A percentile compares a stretch with the other conserved stretches of the same genome.
These are phyloP conservation scores for Raffaelea deltoideospora DNA, from an alignment of 2,329 filamentous ascomycete genomes.

Conservation along the genomic window DNA sequence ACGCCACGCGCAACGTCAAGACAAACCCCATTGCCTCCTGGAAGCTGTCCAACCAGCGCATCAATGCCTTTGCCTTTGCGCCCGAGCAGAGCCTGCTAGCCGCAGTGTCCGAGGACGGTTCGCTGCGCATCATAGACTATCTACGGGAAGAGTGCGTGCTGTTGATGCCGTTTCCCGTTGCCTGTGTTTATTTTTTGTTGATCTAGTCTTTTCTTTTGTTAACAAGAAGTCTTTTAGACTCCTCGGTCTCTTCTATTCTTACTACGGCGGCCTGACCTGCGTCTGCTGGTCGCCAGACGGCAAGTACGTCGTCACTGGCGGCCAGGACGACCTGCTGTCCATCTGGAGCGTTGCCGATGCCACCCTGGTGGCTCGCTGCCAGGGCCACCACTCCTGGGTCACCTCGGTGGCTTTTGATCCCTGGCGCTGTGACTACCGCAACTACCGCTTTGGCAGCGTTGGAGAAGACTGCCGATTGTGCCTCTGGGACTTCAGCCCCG, in stretches of 20 bases:
- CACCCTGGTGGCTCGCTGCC: slow-evolving; percentile 76
- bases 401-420: slow-evolving; percentile 88
- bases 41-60: slow-evolving; percentile 81
- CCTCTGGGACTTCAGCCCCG: slow-evolving; percentile 94
- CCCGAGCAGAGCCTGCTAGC: slow-evolving; percentile 79
- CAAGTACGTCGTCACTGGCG: slow-evolving; percentile 87
- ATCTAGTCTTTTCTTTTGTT: slow-evolving; percentile 56
- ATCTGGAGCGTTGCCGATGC: slow-evolving; percentile 86
- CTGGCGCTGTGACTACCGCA: slow-evolving; percentile 90
- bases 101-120: slow-evolving; percentile 82
- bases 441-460: slow-evolving; percentile 90
- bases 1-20: slow-evolving; percentile 88
- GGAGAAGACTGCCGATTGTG: slow-evolving; percentile 84
- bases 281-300: slow-evolving; percentile 97
- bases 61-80: slow-evolving; percentile 85
- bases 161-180: too few relatives aligned
- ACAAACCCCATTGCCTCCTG: slow-evolving; percentile 82
- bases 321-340: slow-evolving; percentile 88
- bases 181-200: neutral
- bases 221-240: slow-evolving; percentile 49
- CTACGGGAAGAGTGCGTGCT: slow-evolving; percentile 63
- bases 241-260: slow-evolving; percentile 75
- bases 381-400: slow-evolving; percentile 93
- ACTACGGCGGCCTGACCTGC: slow-evolving; percentile 85
- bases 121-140: slow-evolving; percentile 80